Evolutionary conservation across 2,329 filamentous ascomycete species (phyloP).

Genomic region (Fusarium kyushuense): DNA sequence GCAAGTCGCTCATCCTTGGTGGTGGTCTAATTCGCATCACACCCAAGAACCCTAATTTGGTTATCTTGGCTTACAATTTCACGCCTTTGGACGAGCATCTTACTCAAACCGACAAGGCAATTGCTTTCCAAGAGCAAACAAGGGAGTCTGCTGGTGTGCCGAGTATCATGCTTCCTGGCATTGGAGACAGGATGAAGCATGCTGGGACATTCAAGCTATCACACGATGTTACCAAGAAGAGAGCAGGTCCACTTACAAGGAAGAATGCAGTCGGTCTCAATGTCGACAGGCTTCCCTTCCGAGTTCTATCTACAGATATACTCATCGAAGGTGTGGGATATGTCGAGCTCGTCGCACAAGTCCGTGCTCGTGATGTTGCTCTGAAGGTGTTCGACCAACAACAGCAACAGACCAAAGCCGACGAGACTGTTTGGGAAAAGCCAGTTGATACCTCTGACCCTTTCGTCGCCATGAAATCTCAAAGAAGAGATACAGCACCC

Average conservation of each 20-base stretch:
- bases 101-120: constrained; percentile 83
- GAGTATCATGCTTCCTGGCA: constrained; percentile 71
- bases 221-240: constrained; percentile 85
- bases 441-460: constrained; percentile 31
- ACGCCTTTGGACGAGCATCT: constrained; percentile 81
- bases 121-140: constrained; percentile 75
- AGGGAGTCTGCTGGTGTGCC: constrained; percentile 68
- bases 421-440: not conserved
- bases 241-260: constrained; percentile 78
- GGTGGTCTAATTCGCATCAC: constrained; percentile 87
- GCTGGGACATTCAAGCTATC: constrained; percentile 81
- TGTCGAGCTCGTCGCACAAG: constrained; percentile 88
- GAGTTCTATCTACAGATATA: constrained; percentile 83
- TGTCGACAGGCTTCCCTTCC: constrained; percentile 79
- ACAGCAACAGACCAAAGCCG: not conserved
- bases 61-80: constrained; percentile 88
- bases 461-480: constrained; percentile 45
- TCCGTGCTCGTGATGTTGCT: constrained; percentile 68
- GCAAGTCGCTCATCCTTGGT: constrained; percentile 84
- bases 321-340: constrained; percentile 93
- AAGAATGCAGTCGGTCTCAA: constrained; percentile 72
- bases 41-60: constrained; percentile 69
- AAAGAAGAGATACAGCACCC: constrained; percentile 41
- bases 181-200: constrained; percentile 69
- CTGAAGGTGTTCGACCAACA: constrained; percentile 16